Evolutionary conservation across 2,329 filamentous ascomycete genomes (phyloP), one percentile per base, ranked within the genome.

Genomic region (Colletotrichum liriopes): DNA sequence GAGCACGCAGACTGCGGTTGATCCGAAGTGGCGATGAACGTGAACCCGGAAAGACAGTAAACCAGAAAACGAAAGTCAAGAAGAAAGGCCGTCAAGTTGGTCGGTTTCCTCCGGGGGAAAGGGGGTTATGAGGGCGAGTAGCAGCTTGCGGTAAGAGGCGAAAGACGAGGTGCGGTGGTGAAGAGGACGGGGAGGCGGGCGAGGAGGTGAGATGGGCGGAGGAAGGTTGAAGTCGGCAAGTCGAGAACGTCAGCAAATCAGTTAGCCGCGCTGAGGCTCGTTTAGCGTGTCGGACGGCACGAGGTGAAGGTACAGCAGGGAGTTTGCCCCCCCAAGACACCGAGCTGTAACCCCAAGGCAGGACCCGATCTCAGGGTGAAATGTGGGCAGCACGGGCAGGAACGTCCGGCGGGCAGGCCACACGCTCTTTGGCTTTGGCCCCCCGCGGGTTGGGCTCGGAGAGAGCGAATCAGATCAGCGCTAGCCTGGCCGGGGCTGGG

Each of bases 211-310:
- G 39, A n/a, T 32, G n/a, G 35, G 37, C 8, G 37, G 11, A 11
- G 8, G 51, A 5, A 26, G 55, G 52, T 56, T 32, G 47, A 47
- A 41, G 65, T 64, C 59, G 47, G 32, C 6, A 60, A 71, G 55
- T 71, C 64, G 45, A 69, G 65, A 72, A 69, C 69, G 69, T 72
- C 65, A 69, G 65, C 47, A n/a, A 52, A 63, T 63, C 69, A 55
- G 39, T 54, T 67, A 67, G 56, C 47, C 56, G 63, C 52, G 55
- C 60, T 72, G 69, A 64, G 69, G 65, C 69, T 69, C 59, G 67
- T 35, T 67, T 62, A 62, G 68, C 56, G 68, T 71, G 47, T 20
- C n/a, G 49, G 32, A 26, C 49, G 51, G 64, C 64, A 51, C 60
- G 35, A 4, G 9, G 45, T 32, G 51, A 16, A 49, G 45, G 41